Evolutionary conservation across 768 basidiomycete genomes (phyloP), one percentile per base, ranked within the genome.

Genomic region (Trametes villosa): DNA sequence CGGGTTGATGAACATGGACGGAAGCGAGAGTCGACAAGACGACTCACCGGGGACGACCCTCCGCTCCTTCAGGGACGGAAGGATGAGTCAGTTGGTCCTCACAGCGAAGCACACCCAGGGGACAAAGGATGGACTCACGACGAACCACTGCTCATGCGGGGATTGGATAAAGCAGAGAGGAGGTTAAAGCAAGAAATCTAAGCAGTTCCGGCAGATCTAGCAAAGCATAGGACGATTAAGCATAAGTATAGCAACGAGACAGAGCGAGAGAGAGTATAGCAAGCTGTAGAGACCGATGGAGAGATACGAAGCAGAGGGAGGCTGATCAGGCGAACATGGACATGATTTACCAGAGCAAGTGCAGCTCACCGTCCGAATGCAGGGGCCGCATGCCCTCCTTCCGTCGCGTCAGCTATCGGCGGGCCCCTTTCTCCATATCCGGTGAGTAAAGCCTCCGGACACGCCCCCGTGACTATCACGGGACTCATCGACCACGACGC

Each of bases 101-200:
- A 50, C 18, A 4, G 12, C n/a, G n/a, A 40, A 22, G 22, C 33
- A 54, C 53, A 31, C 42, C 36, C 33, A 31, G n/a, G 31, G 54
- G 26, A 56, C 54, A 56, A 56, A 46, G 54, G 44, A 56, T 9
- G 18, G 17, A 59, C 63, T 52, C 38, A 64, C 63, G 63, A 56
- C 9, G 63, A 64, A 38, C 36, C 49, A 40, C 57, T 58, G 49
- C 58, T 64, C 58, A 60, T 62, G 13, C n/a, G n/a, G n/a, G n/a
- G n/a, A n/a, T n/a, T 18, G 48, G 44, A 61, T 53, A 29, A 24
- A n/a, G n/a, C n/a, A n/a, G n/a, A 41, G 22, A 29, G 26, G 29
- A 48, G 15, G 31, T 33, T 11, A 26, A 9, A 7, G 1, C 20
- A 26, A 45, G 9, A 7, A 26, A 9, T 20, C 24, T 13, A 18